Base-by-base conservation (phyloP, 208 protist species). In the Porcisia hertigi region DNA sequence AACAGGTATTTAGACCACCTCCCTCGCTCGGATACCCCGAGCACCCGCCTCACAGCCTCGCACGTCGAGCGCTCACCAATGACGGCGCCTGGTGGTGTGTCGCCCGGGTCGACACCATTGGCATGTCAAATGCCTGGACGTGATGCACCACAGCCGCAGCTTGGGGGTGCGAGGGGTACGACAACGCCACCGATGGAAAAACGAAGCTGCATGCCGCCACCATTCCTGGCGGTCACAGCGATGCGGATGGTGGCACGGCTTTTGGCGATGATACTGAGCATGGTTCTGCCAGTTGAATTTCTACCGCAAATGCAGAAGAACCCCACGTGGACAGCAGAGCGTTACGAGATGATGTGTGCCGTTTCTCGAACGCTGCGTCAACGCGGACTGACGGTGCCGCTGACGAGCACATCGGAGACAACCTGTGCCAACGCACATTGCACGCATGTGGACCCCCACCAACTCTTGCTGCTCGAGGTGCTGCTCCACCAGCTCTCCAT, bases 401-500 rank as follows among this genome's bases (percentile, higher is more conserved):
- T 71, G 25, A 12, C 77, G 7, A 62, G 55, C 14, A 59, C 69
- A 41, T 54, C 47, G 25, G 36, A 8, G 1, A 30, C 39, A 12
- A 9, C 34, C 41, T 20, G 7, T 4, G 39, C 41, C 11, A 81
- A 81, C 30, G 0, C 47, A 16, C 76, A 81, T 64, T 81, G 77
- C 77, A 72, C 77, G 55, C n/a, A 62, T 43, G 77, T 76, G 39
- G 80, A 80, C 65, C 71, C 63, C 16, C 71, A 84, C 30, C 62
- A 66, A 14, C 83, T 92, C 66, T 34, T 83, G 71, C 75, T 89
- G 49, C 77, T 86, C 6, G 85, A 92, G 73, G 84, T 82, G 49
- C 60, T 89, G 41, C 69, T 92, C 41, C 85, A 92, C 57, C 74
- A 85, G 58, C 66, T 90, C 34, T 76, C 77, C 54, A 62, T 92